phyloP scores from a whole-genome alignment of 2,329 filamentous ascomycete genomes.

The Aspergillus pseudoviridinutans region DNA sequence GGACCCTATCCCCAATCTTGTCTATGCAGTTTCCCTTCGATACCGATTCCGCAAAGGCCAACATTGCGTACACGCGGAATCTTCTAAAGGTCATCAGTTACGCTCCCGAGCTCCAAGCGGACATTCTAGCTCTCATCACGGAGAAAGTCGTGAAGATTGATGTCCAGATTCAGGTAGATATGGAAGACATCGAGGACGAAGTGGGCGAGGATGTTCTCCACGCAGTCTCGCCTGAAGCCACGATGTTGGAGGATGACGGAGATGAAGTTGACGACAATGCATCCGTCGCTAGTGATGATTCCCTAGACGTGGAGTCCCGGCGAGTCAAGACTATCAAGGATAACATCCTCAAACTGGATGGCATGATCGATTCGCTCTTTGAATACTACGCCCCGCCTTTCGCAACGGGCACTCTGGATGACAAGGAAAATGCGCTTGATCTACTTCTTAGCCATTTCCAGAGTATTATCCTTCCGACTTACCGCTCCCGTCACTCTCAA shows the following conservation, averaged over 20 bases:
- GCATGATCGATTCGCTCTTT: slow-evolving; percentile 84
- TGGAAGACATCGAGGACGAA: slow-evolving; percentile 90
- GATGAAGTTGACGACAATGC: slow-evolving; percentile 66
- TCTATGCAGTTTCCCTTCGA: slow-evolving; percentile 69
- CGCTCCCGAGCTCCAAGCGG: slow-evolving; percentile 69
- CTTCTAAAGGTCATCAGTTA: slow-evolving; percentile 74
- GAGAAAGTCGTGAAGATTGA: slow-evolving; percentile 90
- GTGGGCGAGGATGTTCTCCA: slow-evolving; percentile 65
- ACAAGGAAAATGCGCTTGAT: slow-evolving; percentile 69
- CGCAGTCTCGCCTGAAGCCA: slow-evolving; percentile 35
- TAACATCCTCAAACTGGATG: slow-evolving; percentile 87
- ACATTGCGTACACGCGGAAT: slow-evolving; percentile 85
- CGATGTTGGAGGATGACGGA: slow-evolving; percentile 34
- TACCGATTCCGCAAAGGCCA: slow-evolving; percentile 71
- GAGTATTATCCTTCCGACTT: slow-evolving; percentile 82
- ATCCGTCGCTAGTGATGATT: slow-evolving; percentile 57
- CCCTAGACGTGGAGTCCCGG: slow-evolving; percentile 44
- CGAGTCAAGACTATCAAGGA: slow-evolving; percentile 69
- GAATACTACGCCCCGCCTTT: slow-evolving; percentile 74
- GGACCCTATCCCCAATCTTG: slow-evolving; percentile 65
- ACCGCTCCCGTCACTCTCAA: slow-evolving; percentile 88
- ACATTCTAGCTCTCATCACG: slow-evolving; percentile 78
- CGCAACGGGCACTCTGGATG: slow-evolving; percentile 61
- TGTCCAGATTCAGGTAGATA: slow-evolving; percentile 87
- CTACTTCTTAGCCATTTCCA: slow-evolving; percentile 81